Percentiles rank a stretch among this genome's conserved stretches.
Evolutionary conservation across 164 flowering plant species (phyloP).

Genomic region (Macadamia tetraphylla): DNA sequence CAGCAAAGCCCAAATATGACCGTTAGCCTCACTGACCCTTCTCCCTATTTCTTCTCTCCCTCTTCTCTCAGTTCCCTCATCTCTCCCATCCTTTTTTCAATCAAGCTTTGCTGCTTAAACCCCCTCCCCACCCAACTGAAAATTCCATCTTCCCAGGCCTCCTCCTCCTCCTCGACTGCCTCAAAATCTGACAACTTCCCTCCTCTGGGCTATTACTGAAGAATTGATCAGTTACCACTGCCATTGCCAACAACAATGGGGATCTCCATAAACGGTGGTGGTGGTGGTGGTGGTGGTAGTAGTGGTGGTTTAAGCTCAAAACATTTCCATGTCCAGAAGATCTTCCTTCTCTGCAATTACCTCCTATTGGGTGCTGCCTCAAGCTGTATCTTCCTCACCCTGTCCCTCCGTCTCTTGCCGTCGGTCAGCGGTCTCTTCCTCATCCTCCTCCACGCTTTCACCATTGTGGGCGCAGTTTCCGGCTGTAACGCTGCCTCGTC

Average conservation of each 20-base stretch:
- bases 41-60: neutral
- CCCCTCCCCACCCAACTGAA: neutral
- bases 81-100: neutral
- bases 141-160: neutral
- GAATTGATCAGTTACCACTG: no score
- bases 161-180: no score
- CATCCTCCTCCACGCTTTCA: slow-evolving; percentile 72
- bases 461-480: slow-evolving; percentile 45
- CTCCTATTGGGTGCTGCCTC: slow-evolving; percentile 78
- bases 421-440: slow-evolving; percentile 57
- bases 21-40: slow-evolving; percentile 2
- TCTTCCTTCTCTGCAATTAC: slow-evolving; percentile 74
- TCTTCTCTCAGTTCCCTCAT: no score
- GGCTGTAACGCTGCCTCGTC: slow-evolving; percentile 48
- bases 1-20: slow-evolving; percentile 4
- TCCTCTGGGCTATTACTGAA: no score
- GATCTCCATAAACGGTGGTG: slow-evolving; percentile 10
- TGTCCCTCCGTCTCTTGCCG: slow-evolving; percentile 71
- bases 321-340: slow-evolving; percentile 51
- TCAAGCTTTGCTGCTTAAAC: neutral
- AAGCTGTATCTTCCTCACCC: slow-evolving; percentile 76
- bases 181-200: no score
- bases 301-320: slow-evolving; percentile 8
- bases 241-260: slow-evolving; percentile 21
- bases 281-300: no score